phyloP scores from a whole-genome alignment of 768 basidiomycete genomes.

The Suillus cothurnatus region DNA sequence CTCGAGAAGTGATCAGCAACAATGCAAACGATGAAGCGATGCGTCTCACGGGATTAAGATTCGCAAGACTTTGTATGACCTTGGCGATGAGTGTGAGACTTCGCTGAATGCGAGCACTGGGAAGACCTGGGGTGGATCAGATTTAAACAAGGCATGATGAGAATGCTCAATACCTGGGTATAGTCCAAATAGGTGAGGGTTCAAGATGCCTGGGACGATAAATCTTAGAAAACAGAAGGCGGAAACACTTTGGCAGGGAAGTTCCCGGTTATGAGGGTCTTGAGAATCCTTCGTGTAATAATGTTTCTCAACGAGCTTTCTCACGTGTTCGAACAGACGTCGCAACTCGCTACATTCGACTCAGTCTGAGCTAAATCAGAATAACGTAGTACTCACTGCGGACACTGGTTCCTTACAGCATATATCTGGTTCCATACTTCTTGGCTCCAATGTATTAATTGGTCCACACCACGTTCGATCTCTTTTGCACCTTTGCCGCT shows the following conservation, averaged over 20 bases:
- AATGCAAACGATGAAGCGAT: conserved; percentile 7
- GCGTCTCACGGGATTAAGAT: conserved; percentile 68
- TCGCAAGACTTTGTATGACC: conserved; percentile 87
- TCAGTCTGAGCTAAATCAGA: conserved; percentile 11
- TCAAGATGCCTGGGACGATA: conserved; percentile 87
- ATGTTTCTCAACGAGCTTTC: conserved; percentile 70
- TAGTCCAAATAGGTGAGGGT: conserved; percentile 83
- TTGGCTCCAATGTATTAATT: conserved; percentile 75
- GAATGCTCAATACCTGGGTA: conserved; percentile 56
- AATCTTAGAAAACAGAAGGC: conserved; percentile 91
- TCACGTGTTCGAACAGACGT: conserved; percentile 65
- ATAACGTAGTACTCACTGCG: conserved; percentile 52
- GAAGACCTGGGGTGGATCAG: conserved; percentile 54
- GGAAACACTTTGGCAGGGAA: conserved; percentile 83
- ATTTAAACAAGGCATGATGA: background rate
- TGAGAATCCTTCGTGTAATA: conserved; percentile 46
- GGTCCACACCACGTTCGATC: conserved; percentile 65
- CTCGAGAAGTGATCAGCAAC: conserved; percentile 5
- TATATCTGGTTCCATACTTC: conserved; percentile 85
- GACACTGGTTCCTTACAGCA: conserved; percentile 70
- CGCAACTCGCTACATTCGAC: conserved; percentile 64
- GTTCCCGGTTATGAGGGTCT: conserved; percentile 49
- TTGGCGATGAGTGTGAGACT: conserved; percentile 86
- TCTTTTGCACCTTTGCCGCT: conserved; percentile 62
- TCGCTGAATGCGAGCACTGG: conserved; percentile 66